Evolutionary conservation across 2,329 filamentous ascomycete species (phyloP), one percentile per base, ranked within the genome.

Genomic region (Teratosphaeriaceae sp.): DNA sequence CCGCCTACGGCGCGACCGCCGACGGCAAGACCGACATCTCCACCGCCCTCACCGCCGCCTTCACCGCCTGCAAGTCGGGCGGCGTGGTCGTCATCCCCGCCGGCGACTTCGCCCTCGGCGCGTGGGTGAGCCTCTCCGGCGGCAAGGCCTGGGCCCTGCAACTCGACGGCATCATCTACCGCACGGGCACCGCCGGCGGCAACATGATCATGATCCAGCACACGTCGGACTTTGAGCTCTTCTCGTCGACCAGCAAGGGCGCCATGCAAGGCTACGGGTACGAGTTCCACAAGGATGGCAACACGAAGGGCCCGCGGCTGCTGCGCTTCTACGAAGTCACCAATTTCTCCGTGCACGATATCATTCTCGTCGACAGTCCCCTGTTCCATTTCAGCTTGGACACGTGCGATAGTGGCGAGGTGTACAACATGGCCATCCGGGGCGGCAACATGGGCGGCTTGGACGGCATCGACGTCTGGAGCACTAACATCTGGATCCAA

Each of bases 391-490:
- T 76, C 39, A 63, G 62, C 8, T 52, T 77, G 43, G 71, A 75
- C 47, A 74, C 68, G 3, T 74, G 69, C 54, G 60, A 62, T 13
- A 70, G 72, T 50, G 74, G 73, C 11, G 74, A 78, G 54, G 57
- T 75, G 3, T 78, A 76, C 58, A 77, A 77, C 48, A 67, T 77
- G 67, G 70, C 69, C 7, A 72, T 78, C 43, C 70, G 73, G 3
- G 74, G 74, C 34, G 74, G 66, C 3, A 65, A 76, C 43, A 56
- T 61, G 46, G 74, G 74, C 37, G 73, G 73, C 36, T 59, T 79
- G 4, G 76, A 80, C 53, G 77, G 76, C 2, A 67, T 79, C 43
- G 72, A 79, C 53, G 66, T 79, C 3, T 75, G 67, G 62, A 30
- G 23, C 8, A 31, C 26, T 12, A 31, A 79, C 50, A 70, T 79